Conservation (phyloP, 164 flowering plant species). For the Kingdonia uniflora region DNA sequence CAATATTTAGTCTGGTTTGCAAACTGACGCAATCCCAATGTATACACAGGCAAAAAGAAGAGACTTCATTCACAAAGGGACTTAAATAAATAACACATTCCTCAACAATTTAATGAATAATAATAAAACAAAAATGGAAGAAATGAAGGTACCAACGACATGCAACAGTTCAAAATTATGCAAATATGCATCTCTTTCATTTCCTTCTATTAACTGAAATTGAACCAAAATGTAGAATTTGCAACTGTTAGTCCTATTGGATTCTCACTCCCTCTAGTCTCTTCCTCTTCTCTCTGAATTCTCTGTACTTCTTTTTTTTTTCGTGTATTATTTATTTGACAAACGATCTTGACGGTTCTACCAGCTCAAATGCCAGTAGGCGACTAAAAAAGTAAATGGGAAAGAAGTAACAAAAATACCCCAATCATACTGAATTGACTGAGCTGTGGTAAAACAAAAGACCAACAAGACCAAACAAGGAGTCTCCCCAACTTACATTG, state of each 20-base stretch:
- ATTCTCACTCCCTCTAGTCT: background rate
- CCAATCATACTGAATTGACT: constrained; percentile 13
- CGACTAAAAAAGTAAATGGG: constrained; percentile 2
- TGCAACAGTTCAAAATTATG: too few relatives aligned
- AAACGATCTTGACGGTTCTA: constrained; percentile 20
- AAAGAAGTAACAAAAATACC: constrained; percentile 1
- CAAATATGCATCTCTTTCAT: too few relatives aligned
- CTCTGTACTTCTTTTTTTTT: background rate
- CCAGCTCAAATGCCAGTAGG: constrained; percentile 31
- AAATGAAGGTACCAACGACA: too few relatives aligned
- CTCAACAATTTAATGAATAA: too few relatives aligned
- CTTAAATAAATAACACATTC: too few relatives aligned
- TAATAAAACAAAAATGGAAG: too few relatives aligned
- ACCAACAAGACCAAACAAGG: constrained; percentile 8
- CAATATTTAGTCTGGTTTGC: too few relatives aligned
- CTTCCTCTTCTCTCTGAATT: background rate
- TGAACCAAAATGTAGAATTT: too few relatives aligned
- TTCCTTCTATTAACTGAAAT: too few relatives aligned
- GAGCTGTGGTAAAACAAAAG: constrained; percentile 14
- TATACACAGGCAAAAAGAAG: too few relatives aligned
- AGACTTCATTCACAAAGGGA: too few relatives aligned
- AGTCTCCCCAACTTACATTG: constrained; percentile 12
- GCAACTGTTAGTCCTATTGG: background rate
- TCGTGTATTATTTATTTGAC: constrained; percentile 13
- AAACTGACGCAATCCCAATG: too few relatives aligned